phyloP scores from a whole-genome alignment of 306 rosid genomes.

The Datisca glomerata region DNA sequence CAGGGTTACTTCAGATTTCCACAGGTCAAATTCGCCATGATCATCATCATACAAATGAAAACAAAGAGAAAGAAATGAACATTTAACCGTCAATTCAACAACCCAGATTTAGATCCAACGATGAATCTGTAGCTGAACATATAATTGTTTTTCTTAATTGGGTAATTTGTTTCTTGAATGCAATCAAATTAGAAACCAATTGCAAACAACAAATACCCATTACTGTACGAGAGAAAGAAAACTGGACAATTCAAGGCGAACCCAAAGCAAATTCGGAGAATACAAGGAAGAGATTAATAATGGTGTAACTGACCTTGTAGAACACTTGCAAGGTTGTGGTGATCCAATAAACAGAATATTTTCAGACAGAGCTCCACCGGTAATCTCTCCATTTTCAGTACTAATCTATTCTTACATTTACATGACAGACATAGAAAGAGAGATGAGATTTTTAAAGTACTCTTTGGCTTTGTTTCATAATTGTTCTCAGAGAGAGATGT shows the following conservation, averaged over 20 bases:
- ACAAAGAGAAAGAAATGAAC: too few relatives aligned
- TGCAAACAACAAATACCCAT: background rate
- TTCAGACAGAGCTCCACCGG: constrained; percentile 44
- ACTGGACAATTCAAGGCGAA: background rate
- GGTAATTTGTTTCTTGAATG: background rate
- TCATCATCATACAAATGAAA: too few relatives aligned
- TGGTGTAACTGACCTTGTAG: constrained; percentile 41
- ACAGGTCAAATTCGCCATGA: too few relatives aligned
- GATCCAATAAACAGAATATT: constrained; percentile 48
- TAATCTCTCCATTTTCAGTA: constrained; percentile 33
- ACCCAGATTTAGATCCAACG: too few relatives aligned
- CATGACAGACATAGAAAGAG: too few relatives aligned
- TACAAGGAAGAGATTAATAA: background rate
- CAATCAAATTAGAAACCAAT: background rate
- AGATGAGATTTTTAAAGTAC: too few relatives aligned
- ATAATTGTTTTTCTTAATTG: background rate
- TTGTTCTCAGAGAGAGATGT: too few relatives aligned
- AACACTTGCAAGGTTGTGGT: constrained; percentile 35
- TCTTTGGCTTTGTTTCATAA: too few relatives aligned
- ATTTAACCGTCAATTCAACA: too few relatives aligned
- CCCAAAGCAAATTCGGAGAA: constrained; percentile 1
- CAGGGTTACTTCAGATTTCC: too few relatives aligned
- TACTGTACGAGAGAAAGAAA: background rate
- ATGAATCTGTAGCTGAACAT: too few relatives aligned
- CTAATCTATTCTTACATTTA: too few relatives aligned